These are phyloP conservation scores for Epichloe glyceriae DNA, from an alignment of 2,329 filamentous ascomycete genomes.

Conservation along the genomic window DNA sequence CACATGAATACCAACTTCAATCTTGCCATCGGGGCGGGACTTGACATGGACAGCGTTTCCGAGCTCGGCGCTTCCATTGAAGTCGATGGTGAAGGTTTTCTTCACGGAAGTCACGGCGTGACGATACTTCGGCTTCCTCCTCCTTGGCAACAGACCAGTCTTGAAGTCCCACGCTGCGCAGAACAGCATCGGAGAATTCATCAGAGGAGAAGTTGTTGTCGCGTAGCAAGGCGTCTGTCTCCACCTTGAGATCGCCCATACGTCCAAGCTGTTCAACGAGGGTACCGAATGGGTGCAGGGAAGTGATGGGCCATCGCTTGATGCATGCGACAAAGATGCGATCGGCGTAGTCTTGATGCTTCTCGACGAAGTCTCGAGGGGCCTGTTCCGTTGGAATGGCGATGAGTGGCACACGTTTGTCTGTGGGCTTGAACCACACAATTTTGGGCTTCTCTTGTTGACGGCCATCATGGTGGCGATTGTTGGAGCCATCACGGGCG, in stretches of 20 bases:
- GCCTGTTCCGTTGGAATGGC: slow-evolving; percentile 97
- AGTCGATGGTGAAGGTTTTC: slow-evolving; percentile 86
- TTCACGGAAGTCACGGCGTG: slow-evolving; percentile 78
- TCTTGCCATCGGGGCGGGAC: slow-evolving; percentile 65
- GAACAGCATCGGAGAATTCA: slow-evolving; percentile 91
- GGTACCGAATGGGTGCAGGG: slow-evolving; percentile 96
- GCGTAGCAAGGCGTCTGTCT: slow-evolving; percentile 89
- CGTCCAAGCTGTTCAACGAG: slow-evolving; percentile 92
- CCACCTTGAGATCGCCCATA: slow-evolving; percentile 95
- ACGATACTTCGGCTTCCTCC: slow-evolving; percentile 57
- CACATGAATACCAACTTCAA: slow-evolving; percentile 92
- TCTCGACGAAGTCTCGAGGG: slow-evolving; percentile 94
- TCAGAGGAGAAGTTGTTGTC: slow-evolving; percentile 99
- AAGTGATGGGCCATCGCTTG: slow-evolving; percentile 98
- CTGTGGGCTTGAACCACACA: slow-evolving; percentile 99
- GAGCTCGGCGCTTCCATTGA: slow-evolving; percentile 75
- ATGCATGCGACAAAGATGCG: slow-evolving; percentile 98
- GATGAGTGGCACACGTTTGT: slow-evolving; percentile 96
- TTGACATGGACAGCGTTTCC: slow-evolving; percentile 92
- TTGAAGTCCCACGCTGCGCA: slow-evolving; percentile 83
- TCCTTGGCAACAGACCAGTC: slow-evolving; percentile 84
- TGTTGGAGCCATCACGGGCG: slow-evolving; percentile 66
- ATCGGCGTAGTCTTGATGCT: slow-evolving; percentile 94
- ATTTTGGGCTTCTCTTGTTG: slow-evolving; percentile 95
- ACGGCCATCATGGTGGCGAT: slow-evolving; percentile 64